Conservation (phyloP, 306 rosid genomes). For the Biancaea sappan region DNA sequence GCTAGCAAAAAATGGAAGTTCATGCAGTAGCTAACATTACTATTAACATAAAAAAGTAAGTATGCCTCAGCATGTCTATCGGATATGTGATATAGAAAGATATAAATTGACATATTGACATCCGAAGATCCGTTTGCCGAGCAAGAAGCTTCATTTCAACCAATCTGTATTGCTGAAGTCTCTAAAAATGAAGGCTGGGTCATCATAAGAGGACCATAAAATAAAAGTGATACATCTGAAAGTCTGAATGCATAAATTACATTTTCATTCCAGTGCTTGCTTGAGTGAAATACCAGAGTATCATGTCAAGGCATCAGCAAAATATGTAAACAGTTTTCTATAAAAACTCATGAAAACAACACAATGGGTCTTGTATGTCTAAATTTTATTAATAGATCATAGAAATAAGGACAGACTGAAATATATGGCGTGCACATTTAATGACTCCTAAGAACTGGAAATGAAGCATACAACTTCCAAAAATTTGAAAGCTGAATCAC, state of each 20-base stretch:
- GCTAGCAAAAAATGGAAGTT: neutral
- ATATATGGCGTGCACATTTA: neutral
- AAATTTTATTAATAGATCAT: neutral
- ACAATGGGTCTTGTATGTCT: neutral
- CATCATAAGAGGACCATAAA: neutral
- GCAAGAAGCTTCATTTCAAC: constrained; percentile 88
- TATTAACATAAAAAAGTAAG: neutral
- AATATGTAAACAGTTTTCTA: neutral
- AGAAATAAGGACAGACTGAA: neutral
- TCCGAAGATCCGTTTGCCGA: constrained; percentile 81
- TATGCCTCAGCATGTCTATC: neutral
- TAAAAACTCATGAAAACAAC: neutral
- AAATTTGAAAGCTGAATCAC: neutral
- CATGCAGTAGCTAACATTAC: neutral
- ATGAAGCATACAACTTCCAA: neutral
- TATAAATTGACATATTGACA: constrained; percentile 17
- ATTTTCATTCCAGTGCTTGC: neutral
- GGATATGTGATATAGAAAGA: neutral
- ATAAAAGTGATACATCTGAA: neutral
- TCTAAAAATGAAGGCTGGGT: constrained; percentile 29
- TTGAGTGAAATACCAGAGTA: neutral
- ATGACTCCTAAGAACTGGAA: neutral
- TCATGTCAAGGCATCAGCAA: constrained; percentile 8
- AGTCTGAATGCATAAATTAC: neutral
- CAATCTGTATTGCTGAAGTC: constrained; percentile 76